A percentile compares a stretch with the other conserved stretches of the same genome.
These are phyloP conservation scores for Plasmodium malariae DNA, from an alignment of 169 alveolate species.

Conservation along the genomic window DNA sequence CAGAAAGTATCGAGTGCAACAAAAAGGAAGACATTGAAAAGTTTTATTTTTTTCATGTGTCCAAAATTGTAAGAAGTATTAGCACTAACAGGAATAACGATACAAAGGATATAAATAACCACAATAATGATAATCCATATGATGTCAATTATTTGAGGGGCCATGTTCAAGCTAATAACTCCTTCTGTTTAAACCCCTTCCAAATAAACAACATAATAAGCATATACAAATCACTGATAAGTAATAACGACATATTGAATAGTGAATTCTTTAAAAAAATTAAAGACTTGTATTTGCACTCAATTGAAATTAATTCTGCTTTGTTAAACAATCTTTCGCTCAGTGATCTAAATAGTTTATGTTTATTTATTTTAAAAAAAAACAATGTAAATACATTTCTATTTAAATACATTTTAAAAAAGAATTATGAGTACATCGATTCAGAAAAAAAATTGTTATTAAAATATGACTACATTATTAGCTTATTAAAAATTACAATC, in stretches of 20 bases:
- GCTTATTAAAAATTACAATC: conserved; percentile 15
- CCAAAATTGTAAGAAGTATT: conserved; percentile 3
- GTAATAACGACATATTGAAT: conserved; percentile 17
- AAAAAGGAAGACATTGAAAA: conserved; percentile 16
- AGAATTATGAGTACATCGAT: conserved; percentile 45
- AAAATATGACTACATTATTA: conserved; percentile 34
- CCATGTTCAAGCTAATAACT: too few species aligned
- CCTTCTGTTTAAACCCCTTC: conserved; percentile 2
- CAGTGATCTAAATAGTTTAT: conserved; percentile 54
- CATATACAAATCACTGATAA: conserved; percentile 54
- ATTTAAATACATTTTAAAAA: conserved; percentile 31
- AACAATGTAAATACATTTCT: conserved; percentile 43
- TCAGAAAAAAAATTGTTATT: background rate
- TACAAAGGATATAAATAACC: background rate
- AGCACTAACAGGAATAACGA: background rate
- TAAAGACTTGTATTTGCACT: conserved; percentile 49
- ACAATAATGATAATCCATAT: background rate
- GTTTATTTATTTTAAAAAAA: conserved; percentile 52
- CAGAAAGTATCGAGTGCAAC: background rate
- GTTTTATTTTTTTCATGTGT: conserved; percentile 26
- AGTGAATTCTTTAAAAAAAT: conserved; percentile 42
- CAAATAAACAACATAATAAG: conserved; percentile 27
- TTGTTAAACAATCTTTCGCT: conserved; percentile 36
- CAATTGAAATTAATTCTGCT: conserved; percentile 28
- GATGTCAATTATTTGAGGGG: background rate